Base-by-base conservation (phyloP, 306 rosid genomes). In the Cicer cuneatum region DNA sequence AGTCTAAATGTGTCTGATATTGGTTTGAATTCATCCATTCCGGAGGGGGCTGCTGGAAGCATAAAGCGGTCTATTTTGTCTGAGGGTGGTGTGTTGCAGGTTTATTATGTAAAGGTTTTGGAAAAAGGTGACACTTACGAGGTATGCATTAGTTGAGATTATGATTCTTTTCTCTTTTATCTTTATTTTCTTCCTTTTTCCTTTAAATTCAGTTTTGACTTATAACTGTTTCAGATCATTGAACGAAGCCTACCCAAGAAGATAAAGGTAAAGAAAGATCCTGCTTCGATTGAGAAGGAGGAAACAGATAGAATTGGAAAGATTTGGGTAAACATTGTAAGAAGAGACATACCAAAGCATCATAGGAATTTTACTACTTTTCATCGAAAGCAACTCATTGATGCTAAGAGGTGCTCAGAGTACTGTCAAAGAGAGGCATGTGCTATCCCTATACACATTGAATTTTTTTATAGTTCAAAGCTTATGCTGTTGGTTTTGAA, bases 61-160 rank as follows among this genome's bases (percentile, higher is more conserved):
- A 93, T 93, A 76, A 93, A 86, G 78, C 86, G 97, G 52, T 86
- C 88, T 73, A 91, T 93, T 86, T 86, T 93, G 88, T 91, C 96
- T 0, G 98, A 93, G 86, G 90, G 98, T 72, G 99, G 99, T 74
- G 89, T 90, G 41, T 83, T 92, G 79, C 99, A 95, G 79, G 84
- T 90, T 83, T 90, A 92, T 79, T 90, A 90, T 78, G 99, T 95
- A 70, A 95, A 95, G 89, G 99, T 95, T 87, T 85, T 92, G 87
- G 99, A 95, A 88, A 95, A 95, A 84, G 97, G 99, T 72, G 99
- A 95, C 82, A 84, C 99, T 48, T 95, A 95, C 47, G 99, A 95
- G 99, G 99, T 95, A 83, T 81, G 74, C 15, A 40, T 63, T 41
- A 8, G n/a, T 41, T 64, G 9, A 37, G 69, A 38, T 56, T 72